Percentiles rank a stretch among this genome's conserved stretches.
Conservation (phyloP, 2,329 filamentous ascomycete genomes). For the Colletotrichum lini region DNA sequence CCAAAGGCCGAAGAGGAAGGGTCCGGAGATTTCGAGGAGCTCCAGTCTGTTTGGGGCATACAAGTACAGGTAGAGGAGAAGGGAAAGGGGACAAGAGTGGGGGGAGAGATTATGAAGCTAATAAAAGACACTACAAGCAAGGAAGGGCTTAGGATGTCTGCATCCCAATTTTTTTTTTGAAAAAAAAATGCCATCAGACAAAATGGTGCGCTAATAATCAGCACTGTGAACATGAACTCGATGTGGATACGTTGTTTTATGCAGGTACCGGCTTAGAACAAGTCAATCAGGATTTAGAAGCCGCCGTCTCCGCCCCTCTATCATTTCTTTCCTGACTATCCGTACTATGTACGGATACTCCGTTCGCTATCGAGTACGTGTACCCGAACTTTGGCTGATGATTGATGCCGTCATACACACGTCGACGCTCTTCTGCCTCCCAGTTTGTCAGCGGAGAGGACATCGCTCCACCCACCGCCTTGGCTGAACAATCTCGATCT, state of each 20-base stretch:
- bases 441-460: slow-evolving; percentile 11
- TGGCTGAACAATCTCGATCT: neutral
- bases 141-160: neutral
- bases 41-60: neutral
- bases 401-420: slow-evolving; percentile 34
- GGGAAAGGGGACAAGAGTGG: neutral
- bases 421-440: neutral
- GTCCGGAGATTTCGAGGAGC: slow-evolving; percentile 3
- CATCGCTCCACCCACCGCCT: too few species aligned
- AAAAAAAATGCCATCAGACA: too few species aligned
- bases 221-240: slow-evolving; percentile 10
- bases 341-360: neutral
- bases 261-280: slow-evolving; percentile 40
- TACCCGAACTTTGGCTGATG: neutral
- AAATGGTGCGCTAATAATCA: neutral
- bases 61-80: neutral
- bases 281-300: slow-evolving; percentile 10
- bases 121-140: slow-evolving; percentile 4
- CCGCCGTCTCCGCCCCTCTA: slow-evolving; percentile 1
- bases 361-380: too few species aligned
- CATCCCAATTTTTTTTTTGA: too few species aligned
- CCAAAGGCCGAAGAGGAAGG: neutral
- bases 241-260: slow-evolving; percentile 38
- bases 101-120: neutral
- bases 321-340: slow-evolving; percentile 13